Evolutionary conservation across 768 basidiomycete genomes (phyloP).

Genomic region (Cystobasidium onofrii): DNA sequence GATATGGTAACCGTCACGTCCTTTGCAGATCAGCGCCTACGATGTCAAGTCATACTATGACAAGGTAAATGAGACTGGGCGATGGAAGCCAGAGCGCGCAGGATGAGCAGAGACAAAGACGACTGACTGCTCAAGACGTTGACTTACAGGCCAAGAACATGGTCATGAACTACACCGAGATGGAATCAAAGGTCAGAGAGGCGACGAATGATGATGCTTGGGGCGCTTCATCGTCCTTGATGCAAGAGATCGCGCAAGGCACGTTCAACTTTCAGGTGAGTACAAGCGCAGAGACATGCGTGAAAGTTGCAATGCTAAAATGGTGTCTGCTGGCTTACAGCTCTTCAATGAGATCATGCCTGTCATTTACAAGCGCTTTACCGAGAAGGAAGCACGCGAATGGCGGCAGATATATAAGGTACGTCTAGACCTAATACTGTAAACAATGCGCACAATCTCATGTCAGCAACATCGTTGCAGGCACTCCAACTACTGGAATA

Average conservation of each 20-base stretch:
- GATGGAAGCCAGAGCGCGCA: not conserved
- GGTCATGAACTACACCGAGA: constrained; percentile 74
- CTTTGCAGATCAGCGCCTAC: constrained; percentile 37
- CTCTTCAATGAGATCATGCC: constrained; percentile 99
- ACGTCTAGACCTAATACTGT: constrained; percentile 35
- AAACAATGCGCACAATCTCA: constrained; percentile 16
- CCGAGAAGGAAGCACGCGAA: constrained; percentile 95
- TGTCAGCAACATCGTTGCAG: no score
- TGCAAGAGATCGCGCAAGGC: constrained; percentile 96
- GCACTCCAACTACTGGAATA: constrained; percentile 90
- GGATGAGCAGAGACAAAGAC: no score
- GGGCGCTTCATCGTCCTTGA: constrained; percentile 94
- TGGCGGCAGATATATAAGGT: constrained; percentile 99
- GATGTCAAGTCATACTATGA: constrained; percentile 36
- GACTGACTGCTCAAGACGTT: no score
- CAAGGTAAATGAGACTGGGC: constrained; percentile 1
- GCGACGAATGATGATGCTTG: constrained; percentile 98
- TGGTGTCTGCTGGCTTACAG: constrained; percentile 55
- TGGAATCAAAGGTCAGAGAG: constrained; percentile 91
- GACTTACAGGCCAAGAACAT: constrained; percentile 75
- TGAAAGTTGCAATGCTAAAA: not conserved
- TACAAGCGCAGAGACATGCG: constrained; percentile 35
- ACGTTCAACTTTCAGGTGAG: constrained; percentile 43
- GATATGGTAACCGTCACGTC: no score
- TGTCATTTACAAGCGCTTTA: constrained; percentile 70